These are phyloP conservation scores for Diaporthe velutina DNA, from an alignment of 2,329 filamentous ascomycete genomes.

Conservation along the genomic window DNA sequence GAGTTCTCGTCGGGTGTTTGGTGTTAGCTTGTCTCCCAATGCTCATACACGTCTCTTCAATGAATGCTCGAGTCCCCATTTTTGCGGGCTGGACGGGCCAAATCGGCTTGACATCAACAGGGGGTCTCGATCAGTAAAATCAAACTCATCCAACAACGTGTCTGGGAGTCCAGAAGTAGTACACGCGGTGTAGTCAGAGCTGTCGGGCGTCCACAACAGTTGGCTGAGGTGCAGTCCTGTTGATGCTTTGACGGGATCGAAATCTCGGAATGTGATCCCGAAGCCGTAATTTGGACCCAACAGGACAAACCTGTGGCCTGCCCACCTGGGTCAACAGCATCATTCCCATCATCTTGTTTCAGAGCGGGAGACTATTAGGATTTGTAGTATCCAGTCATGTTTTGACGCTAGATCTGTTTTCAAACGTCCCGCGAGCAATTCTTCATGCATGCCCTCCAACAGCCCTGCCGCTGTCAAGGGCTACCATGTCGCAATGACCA, in stretches of 20 bases:
- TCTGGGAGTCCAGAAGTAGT: no score
- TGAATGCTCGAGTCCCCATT: not conserved
- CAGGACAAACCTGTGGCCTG: not conserved
- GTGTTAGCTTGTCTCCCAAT: not conserved
- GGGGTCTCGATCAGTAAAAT: not conserved
- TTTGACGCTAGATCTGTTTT: conserved; percentile 3
- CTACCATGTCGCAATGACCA: not conserved
- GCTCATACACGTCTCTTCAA: not conserved
- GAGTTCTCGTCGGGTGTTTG: not conserved
- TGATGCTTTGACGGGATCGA: not conserved
- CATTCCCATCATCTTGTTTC: not conserved
- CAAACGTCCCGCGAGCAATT: not conserved
- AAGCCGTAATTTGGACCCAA: not conserved
- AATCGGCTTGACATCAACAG: no score
- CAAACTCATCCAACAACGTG: no score
- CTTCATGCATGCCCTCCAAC: conserved; percentile 1
- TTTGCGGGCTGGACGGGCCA: no score
- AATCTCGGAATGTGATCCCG: not conserved
- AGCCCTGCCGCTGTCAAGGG: not conserved
- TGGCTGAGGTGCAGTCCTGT: not conserved
- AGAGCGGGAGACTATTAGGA: not conserved
- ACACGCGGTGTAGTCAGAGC: not conserved
- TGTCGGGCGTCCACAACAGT: not conserved
- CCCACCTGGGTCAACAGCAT: not conserved
- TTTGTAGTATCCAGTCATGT: not conserved